Conservation (phyloP, 1,284 basidiomycete genomes). For the Ganoderma resinaceum region DNA sequence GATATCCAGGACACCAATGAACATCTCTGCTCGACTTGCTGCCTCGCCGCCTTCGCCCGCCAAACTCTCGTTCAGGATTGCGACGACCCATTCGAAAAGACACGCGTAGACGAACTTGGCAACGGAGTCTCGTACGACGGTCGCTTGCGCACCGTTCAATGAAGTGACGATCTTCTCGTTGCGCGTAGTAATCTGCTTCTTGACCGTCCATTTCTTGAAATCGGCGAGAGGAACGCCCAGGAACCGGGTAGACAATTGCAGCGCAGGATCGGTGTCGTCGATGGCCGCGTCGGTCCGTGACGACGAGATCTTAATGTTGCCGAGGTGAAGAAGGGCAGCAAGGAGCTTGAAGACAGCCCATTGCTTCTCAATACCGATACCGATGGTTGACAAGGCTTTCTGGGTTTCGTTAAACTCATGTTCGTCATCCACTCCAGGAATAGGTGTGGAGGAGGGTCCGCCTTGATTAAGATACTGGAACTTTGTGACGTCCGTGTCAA, state of each 20-base stretch:
- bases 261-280: conserved; percentile 85
- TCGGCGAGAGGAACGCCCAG: conserved; percentile 92
- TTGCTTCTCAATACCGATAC: conserved; percentile 96
- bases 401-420: conserved; percentile 96
- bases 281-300: conserved; percentile 86
- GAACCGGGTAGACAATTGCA: conserved; percentile 86
- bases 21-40: conserved; percentile 90
- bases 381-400: conserved; percentile 94
- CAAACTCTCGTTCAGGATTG: conserved; percentile 95
- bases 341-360: conserved; percentile 98
- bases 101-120: conserved; percentile 99
- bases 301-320: conserved; percentile 92
- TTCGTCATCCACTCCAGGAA: conserved; percentile 92
- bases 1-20: conserved; percentile 98
- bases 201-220: conserved; percentile 99
- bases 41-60: conserved; percentile 90
- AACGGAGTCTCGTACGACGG: conserved; percentile 96
- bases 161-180: conserved; percentile 95
- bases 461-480: conserved; percentile 97
- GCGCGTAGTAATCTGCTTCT: conserved; percentile 96
- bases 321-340: conserved; percentile 93
- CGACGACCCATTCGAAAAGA: conserved; percentile 98
- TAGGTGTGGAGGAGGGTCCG: conserved; percentile 85
- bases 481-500: conserved; percentile 86
- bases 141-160: conserved; percentile 89